Evolutionary conservation across 345 rosid species (phyloP), one percentile per base, ranked within the genome.

Genomic region (Aquilaria malaccensis): DNA sequence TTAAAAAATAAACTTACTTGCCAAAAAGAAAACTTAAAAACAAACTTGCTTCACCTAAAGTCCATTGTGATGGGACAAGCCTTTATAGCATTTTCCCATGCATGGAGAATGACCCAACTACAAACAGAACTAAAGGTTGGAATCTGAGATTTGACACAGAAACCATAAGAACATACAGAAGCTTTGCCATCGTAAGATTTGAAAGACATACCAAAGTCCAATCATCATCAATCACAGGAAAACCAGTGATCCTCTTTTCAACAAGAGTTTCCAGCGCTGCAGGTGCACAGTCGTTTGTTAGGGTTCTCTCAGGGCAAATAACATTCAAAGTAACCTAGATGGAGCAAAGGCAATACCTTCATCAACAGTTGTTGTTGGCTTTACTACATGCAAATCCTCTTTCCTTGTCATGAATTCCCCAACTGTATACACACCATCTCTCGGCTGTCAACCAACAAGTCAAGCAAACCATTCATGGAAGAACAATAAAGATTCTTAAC

Each of bases 351-450:
- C 59, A 59, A 46, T 60, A 91, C 92, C 98, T 74, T 88, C 87
- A 65, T 91, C 98, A 29, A 88, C 95, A 55, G 88, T 79, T 37
- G 98, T 86, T 4, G 76, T 76, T 31, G 96, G 80, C 74, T 89
- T 92, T 30, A 82, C 93, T 32, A 82, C 95, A 58, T 73, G 85
- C 74, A 92, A 69, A 32, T 81, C 84, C 45, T 85, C 91, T 68
- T 84, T 87, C 67, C 59, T 81, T 0, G 97, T 93, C 98, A 89
- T 87, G 66, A 87, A 87, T 69, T 92, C 93, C 58, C 93, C 96
- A 64, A 92, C 98, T 12, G 83, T 83, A 64, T 86, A 83, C 53
- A 79, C 60, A 52, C 79, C 86, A 74, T 69, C 68, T 76, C 61
- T 81, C 46, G 83, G 79, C 91, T 92, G 81, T 78, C 43, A 11